A percentile compares a stretch with the other conserved stretches of the same genome.
phyloP scores from a whole-genome alignment of 352 stramenopile genomes.

The Phytophthora aleatoria region DNA sequence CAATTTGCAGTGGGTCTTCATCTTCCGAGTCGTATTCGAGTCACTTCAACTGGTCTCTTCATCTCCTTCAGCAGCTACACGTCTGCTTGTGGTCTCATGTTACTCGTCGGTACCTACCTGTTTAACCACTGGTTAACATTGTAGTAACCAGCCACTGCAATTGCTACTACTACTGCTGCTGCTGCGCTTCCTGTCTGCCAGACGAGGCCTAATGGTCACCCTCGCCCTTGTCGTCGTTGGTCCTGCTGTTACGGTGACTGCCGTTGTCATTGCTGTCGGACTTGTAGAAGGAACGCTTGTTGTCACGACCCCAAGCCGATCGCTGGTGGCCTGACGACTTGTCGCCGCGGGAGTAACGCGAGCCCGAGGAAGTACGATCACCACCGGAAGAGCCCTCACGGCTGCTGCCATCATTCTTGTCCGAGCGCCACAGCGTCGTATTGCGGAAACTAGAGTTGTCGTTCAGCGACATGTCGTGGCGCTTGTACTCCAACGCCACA shows the following conservation, averaged over 20 bases:
- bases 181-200: conserved; percentile 1
- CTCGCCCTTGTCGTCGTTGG: conserved; percentile 38
- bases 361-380: conserved; percentile 37
- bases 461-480: conserved; percentile 86
- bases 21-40: conserved; percentile 19
- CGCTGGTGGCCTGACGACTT: conserved; percentile 47
- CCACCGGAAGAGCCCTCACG: conserved; percentile 20
- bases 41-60: conserved; percentile 21
- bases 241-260: conserved; percentile 40
- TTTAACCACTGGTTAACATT: too few relatives aligned
- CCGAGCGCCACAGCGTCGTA: conserved; percentile 78
- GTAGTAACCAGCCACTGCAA: conserved; percentile 1
- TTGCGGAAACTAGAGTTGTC: conserved; percentile 84
- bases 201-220: conserved; percentile 17
- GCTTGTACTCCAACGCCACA: conserved; percentile 93
- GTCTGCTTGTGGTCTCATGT: conserved; percentile 7
- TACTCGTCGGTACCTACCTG: neutral
- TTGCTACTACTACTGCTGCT: conserved; percentile 10
- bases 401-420: conserved; percentile 48
- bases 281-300: conserved; percentile 61
- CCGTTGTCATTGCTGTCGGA: conserved; percentile 44
- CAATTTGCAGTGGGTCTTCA: conserved; percentile 27
- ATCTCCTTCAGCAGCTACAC: conserved; percentile 6
- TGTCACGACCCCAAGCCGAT: conserved; percentile 64
- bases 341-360: conserved; percentile 57